phyloP scores from a whole-genome alignment of 192 early-diverging fungal species.

The Backusella mclennaniae region DNA sequence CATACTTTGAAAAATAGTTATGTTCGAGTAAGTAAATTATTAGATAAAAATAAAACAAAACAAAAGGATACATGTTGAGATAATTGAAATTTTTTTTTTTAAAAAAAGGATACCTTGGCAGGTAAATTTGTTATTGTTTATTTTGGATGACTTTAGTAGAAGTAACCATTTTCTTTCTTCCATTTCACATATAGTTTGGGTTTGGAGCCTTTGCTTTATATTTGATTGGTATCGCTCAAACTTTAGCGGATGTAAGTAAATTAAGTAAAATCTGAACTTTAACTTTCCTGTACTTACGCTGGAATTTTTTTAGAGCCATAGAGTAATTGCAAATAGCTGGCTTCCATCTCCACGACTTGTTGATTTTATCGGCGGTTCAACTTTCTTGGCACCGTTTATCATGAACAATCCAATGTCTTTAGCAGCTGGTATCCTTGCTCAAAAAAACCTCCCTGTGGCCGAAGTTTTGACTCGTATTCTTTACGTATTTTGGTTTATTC shows the following conservation, averaged over 20 bases:
- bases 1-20: not conserved
- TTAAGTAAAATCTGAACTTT: not conserved
- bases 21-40: slow-evolving; percentile 4
- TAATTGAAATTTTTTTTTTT: not conserved
- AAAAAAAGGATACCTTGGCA: slow-evolving; percentile 20
- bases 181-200: slow-evolving; percentile 9
- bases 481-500: slow-evolving; percentile 34
- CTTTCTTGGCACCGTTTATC: slow-evolving; percentile 26
- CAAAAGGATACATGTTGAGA: not conserved
- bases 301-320: slow-evolving; percentile 23
- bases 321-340: slow-evolving; percentile 30
- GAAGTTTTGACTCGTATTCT: slow-evolving; percentile 20
- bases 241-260: slow-evolving; percentile 23
- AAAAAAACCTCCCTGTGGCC: not conserved
- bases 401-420: slow-evolving; percentile 28
- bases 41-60: not conserved
- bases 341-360: slow-evolving; percentile 26
- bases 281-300: not conserved
- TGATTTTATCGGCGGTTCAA: slow-evolving; percentile 20
- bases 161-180: no score
- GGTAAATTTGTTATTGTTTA: slow-evolving; percentile 17
- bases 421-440: slow-evolving; percentile 19
- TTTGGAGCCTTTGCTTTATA: slow-evolving; percentile 30
- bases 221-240: slow-evolving; percentile 32
- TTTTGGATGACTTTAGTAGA: not conserved